Evolutionary conservation across 2,329 filamentous ascomycete genomes (phyloP), one percentile per base, ranked within the genome.

Genomic region (Apiospora kogelbergensis): DNA sequence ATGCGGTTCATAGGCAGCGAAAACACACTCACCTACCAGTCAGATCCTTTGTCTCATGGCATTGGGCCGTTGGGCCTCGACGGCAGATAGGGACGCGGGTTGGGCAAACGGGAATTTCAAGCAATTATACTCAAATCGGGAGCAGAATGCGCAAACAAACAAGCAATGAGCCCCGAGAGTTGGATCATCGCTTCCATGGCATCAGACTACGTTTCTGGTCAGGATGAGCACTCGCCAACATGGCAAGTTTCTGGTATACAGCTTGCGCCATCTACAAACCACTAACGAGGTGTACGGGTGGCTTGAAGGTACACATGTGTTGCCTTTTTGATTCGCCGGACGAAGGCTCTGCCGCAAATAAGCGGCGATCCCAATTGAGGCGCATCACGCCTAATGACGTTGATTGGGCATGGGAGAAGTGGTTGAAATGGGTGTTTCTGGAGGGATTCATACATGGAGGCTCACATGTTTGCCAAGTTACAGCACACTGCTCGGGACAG

Each of bases 351-450:
- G 53, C 53, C 53, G 30, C 53, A 37, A 30, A n/a, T 65, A 65
- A 65, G 63, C 63, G 63, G 41, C 24, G 63, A 65, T 65, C 24
- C 30, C 37, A 42, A n/a, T n/a, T 65, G 63, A 65, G 63, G 63
- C 44, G 63, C 41, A 65, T 65, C 44, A 45, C 63, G 63, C 63
- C 63, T 33, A 42, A 65, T 65, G 63, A 65, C 63, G 63, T 45
- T 65, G 41, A 20, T 65, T 60, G 53, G 53, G 4, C 53, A 60
- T n/a, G 53, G 53, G 30, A 37, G 20, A 26, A 60, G 10, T 60
- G 53, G 20, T 22, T 37, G 30, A 60, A 37, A 4, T 20, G 20
- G 15, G 30, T 60, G 30, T 37, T n/a, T 60, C 33, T 60, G 26
- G 26, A 37, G 53, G 53, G 26, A 60, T 17, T 37, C 7, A 6